Base-by-base conservation (phyloP, 805 yeast species). In the Geotrichum ghanense region DNA sequence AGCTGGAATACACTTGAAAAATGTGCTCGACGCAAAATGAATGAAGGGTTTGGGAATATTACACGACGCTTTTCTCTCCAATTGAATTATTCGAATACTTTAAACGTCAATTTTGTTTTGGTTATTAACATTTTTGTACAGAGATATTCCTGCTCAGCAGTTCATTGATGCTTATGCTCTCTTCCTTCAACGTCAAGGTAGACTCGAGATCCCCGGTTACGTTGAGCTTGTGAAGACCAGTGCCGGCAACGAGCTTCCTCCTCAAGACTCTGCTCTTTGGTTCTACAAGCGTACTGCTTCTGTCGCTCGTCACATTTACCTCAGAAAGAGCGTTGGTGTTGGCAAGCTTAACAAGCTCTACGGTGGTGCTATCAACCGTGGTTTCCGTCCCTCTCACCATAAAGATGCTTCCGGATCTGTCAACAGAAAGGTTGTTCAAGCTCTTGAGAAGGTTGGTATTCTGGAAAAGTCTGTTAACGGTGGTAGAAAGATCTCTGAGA, bases 131-230 rank as follows among this genome's bases (percentile, higher is more conserved):
- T 46, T 64, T 63, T 55, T 55, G 45, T 61, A 53, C 66, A 88
- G 96, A 84, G 98, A 92, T 97, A 98, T 92, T 76, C 96, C 97
- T 77, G 98, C 98, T 75, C 97, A 92, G 84, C 94, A 86, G 62
- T 92, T 92, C 79, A 90, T 92, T 76, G 88, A 87, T 80, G 95
- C 97, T 76, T 92, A 92, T 81, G 97, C 98, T 68, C 85, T 85
- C 72, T 92, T 92, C 86, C 85, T 92, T 76, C 97, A 92, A 81
- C 88, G 97, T 77, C 98, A 94, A 80, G 98, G 97, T 81, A 89
- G 88, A 76, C 83, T 92, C 71, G 97, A 90, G 73, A 92, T 92
- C 67, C 98, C 98, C 79, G 96, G 96, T 73, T 92, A 89, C 84
- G 97, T 92, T 72, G 98, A 92, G 79, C 75, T 90, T 65, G 98